Evolutionary conservation across 305 asterid species (phyloP).

Genomic region (Withania somnifera): DNA sequence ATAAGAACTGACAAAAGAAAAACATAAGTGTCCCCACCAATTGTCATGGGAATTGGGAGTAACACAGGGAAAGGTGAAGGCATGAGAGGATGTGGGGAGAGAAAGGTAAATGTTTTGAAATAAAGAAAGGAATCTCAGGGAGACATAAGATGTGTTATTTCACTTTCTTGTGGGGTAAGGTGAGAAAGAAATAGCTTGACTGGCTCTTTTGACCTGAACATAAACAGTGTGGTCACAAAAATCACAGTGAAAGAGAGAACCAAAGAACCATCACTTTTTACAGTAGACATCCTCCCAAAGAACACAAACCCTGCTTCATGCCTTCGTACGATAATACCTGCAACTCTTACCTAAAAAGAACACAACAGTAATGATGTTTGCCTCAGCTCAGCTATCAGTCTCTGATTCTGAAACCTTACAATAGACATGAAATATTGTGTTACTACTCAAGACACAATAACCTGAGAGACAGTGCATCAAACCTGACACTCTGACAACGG

Average conservation of each 20-base stretch:
- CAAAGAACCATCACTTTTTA: conserved; percentile 15
- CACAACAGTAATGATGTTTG: background rate
- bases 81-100: background rate
- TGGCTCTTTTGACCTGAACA: conserved; percentile 25
- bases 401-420: background rate
- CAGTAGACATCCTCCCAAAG: conserved; percentile 6
- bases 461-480: background rate
- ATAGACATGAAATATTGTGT: background rate
- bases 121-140: conserved; percentile 33
- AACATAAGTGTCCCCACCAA: conserved; percentile 12
- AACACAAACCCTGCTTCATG: conserved; percentile 2
- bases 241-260: conserved; percentile 5
- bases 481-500: background rate
- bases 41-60: conserved; percentile 9
- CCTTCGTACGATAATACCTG: background rate
- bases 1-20: background rate
- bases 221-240: conserved; percentile 8
- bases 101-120: conserved; percentile 8
- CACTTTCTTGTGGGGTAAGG: conserved; percentile 44
- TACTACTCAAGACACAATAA: background rate
- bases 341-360: background rate
- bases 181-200: conserved; percentile 20
- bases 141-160: conserved; percentile 34
- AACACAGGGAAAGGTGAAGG: background rate
- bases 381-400: background rate